Evolutionary conservation across 345 rosid species (phyloP).

Genomic region (Brassica incana): DNA sequence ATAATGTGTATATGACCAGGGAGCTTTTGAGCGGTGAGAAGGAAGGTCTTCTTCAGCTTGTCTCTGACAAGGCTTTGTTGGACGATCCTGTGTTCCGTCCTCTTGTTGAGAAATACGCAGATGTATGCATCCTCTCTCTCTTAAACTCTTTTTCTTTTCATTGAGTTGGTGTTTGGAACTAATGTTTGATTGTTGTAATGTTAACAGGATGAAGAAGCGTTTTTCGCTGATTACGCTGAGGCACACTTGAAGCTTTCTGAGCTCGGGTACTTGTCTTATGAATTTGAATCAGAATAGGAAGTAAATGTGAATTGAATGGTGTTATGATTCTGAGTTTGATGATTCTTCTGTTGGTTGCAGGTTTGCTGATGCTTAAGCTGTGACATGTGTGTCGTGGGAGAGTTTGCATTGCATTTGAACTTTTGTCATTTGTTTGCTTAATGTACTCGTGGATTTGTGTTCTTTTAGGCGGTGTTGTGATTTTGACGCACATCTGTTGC

Average conservation of each 20-base stretch:
- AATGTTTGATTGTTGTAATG: slow-evolving; percentile 10
- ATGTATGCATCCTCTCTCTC: slow-evolving; percentile 40
- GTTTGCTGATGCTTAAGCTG: slow-evolving; percentile 37
- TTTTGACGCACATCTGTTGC: slow-evolving; percentile 7
- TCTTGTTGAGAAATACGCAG: slow-evolving; percentile 87
- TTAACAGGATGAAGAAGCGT: slow-evolving; percentile 86
- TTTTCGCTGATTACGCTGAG: slow-evolving; percentile 78
- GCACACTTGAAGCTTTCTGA: slow-evolving; percentile 90
- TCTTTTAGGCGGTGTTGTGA: neutral
- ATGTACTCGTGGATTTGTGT: slow-evolving; percentile 27
- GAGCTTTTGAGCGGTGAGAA: slow-evolving; percentile 83
- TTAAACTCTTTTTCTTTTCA: neutral
- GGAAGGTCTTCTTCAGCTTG: slow-evolving; percentile 80
- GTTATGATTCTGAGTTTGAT: neutral
- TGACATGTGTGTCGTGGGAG: neutral
- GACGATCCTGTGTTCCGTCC: slow-evolving; percentile 82
- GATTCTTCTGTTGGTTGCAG: slow-evolving; percentile 5
- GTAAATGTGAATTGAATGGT: neutral
- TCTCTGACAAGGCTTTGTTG: slow-evolving; percentile 81
- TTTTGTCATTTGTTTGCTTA: slow-evolving; percentile 30
- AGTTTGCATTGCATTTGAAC: slow-evolving; percentile 19
- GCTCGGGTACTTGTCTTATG: slow-evolving; percentile 63
- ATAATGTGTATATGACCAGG: slow-evolving; percentile 38
- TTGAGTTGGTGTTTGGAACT: neutral
- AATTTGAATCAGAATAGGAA: neutral